These are phyloP conservation scores for Lodderomyces jiufengensis DNA, from an alignment of 1,139 yeast species.

Conservation along the genomic window DNA sequence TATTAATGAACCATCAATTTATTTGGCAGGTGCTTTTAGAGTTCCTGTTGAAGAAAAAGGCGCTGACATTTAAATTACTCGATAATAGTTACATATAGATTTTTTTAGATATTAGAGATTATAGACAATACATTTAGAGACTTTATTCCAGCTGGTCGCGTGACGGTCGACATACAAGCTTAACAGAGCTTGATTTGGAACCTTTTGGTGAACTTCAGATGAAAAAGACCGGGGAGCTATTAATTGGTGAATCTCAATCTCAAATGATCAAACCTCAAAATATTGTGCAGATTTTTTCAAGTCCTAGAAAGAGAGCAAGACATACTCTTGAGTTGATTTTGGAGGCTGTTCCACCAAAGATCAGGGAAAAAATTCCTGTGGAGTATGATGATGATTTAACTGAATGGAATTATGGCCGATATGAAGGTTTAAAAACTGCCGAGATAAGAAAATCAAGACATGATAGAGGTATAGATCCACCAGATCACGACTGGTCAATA, in stretches of 20 bases:
- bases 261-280: constrained; percentile 62
- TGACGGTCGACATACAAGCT: constrained; percentile 88
- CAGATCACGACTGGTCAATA: constrained; percentile 62
- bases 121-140: not conserved
- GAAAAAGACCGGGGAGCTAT: constrained; percentile 64
- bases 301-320: constrained; percentile 79
- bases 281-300: constrained; percentile 63
- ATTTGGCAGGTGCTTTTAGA: constrained; percentile 73
- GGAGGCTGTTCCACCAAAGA: constrained; percentile 46
- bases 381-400: constrained; percentile 66
- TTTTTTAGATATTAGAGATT: constrained; percentile 1
- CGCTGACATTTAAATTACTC: constrained; percentile 18
- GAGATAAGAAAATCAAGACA: constrained; percentile 62
- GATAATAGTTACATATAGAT: not conserved
- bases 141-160: too few relatives aligned
- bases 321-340: constrained; percentile 64
- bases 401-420: constrained; percentile 97
- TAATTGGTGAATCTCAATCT: constrained; percentile 52
- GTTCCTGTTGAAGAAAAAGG: constrained; percentile 58
- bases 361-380: constrained; percentile 40
- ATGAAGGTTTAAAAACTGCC: constrained; percentile 74
- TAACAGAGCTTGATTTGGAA: constrained; percentile 78
- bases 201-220: constrained; percentile 73
- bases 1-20: constrained; percentile 81
- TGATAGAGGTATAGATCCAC: constrained; percentile 53